These are phyloP conservation scores for Aegilops sharonensis DNA, from an alignment of 176 grass and related monocot species.

Conservation along the genomic window DNA sequence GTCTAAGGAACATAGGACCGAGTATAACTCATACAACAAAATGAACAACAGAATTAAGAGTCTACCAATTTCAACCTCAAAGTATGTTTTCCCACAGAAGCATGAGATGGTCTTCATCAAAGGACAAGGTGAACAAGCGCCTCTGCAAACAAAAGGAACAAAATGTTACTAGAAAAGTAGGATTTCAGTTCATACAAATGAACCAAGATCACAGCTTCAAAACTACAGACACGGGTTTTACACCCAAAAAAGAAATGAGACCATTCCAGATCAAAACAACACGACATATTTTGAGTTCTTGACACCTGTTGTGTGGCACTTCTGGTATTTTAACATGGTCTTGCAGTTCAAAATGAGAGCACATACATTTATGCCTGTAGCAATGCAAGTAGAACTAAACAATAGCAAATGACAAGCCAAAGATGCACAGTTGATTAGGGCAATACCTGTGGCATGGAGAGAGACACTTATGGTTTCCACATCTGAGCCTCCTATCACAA, in stretches of 20 bases:
- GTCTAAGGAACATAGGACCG: background rate
- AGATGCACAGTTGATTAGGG: constrained; percentile 3
- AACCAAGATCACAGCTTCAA: background rate
- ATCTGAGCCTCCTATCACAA: constrained; percentile 84
- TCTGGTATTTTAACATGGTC: background rate
- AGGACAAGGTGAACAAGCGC: constrained; percentile 83
- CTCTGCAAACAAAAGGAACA: constrained; percentile 49
- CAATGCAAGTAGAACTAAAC: background rate
- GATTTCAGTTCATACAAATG: constrained; percentile 2
- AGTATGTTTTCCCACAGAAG: constrained; percentile 69
- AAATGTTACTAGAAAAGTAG: constrained; percentile 17
- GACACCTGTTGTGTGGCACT: background rate
- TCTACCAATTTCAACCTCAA: constrained; percentile 83
- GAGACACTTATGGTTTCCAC: constrained; percentile 92
- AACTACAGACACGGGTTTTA: background rate
- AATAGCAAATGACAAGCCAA: background rate
- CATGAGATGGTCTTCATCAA: constrained; percentile 96
- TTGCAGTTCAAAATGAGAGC: constrained; percentile 3
- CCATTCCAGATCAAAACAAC: background rate
- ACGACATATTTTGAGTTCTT: background rate
- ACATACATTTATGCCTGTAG: background rate
- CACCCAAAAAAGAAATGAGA: constrained; percentile 11
- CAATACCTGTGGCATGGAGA: constrained; percentile 91
- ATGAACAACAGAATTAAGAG: constrained; percentile 34
- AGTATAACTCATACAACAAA: constrained; percentile 8